A percentile compares a stretch with the other conserved stretches of the same genome.
phyloP scores from a whole-genome alignment of 2,329 filamentous ascomycete genomes.

The Cryphonectria parasitica region DNA sequence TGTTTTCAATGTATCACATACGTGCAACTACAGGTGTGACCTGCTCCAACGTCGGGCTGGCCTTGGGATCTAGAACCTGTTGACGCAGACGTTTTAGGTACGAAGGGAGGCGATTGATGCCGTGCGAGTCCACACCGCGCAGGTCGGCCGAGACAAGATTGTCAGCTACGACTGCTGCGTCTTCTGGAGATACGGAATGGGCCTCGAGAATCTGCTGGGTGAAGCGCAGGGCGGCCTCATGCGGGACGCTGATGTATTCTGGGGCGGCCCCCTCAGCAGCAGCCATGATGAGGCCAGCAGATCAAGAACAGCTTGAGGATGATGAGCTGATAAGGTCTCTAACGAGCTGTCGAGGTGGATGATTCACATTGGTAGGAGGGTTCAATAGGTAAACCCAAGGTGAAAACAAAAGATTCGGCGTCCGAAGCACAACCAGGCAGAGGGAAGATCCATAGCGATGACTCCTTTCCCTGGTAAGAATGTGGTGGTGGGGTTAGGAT shows the following conservation, averaged over 20 bases:
- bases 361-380: not conserved
- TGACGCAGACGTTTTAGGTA: conserved; percentile 75
- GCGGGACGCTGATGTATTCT: conserved; percentile 22
- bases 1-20: not conserved
- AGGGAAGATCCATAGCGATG: not conserved
- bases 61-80: conserved; percentile 66
- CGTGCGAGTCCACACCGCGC: conserved; percentile 79
- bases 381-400: not conserved
- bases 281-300: conserved; percentile 8
- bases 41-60: conserved; percentile 61
- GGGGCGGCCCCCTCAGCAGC: conserved; percentile 3
- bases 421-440: not conserved
- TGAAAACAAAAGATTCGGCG: not conserved
- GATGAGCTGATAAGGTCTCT: not conserved
- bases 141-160: conserved; percentile 76
- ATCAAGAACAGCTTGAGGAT: not conserved
- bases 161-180: conserved; percentile 66
- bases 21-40: conserved; percentile 70
- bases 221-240: conserved; percentile 41
- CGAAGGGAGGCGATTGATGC: conserved; percentile 75
- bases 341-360: not conserved
- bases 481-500: not conserved
- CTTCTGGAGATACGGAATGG: conserved; percentile 61
- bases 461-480: not conserved
- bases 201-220: conserved; percentile 59